Evolutionary conservation across 805 yeast genomes (phyloP).

Genomic region (Candida yuanshanica): DNA sequence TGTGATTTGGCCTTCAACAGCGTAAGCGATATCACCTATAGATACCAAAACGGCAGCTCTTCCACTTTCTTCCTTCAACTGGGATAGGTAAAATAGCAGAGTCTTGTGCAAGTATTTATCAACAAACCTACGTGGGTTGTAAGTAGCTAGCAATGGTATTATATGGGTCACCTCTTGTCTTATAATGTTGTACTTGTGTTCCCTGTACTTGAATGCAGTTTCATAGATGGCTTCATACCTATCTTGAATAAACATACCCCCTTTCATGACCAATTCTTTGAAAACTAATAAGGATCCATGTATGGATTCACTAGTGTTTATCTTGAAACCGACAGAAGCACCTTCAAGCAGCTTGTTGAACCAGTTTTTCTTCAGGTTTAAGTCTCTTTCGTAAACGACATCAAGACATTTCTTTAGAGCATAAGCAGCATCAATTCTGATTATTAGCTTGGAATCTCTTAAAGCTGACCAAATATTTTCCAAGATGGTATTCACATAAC

Average conservation of each 20-base stretch:
- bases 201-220: conserved; percentile 65
- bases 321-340: conserved; percentile 54
- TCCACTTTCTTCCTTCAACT: conserved; percentile 71
- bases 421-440: conserved; percentile 79
- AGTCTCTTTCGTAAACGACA: conserved; percentile 76
- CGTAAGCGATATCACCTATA: conserved; percentile 73
- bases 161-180: conserved; percentile 82
- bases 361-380: conserved; percentile 67
- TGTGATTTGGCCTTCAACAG: conserved; percentile 78
- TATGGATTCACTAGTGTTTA: conserved; percentile 57
- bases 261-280: conserved; percentile 66
- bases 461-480: conserved; percentile 85
- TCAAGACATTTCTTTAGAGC: conserved; percentile 73
- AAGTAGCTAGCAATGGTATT: conserved; percentile 76
- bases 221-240: conserved; percentile 76
- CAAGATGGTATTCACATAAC: conserved; percentile 70
- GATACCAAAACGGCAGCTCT: conserved; percentile 70
- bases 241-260: conserved; percentile 66
- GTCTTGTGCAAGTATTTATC: conserved; percentile 77
- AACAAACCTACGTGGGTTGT: conserved; percentile 69
- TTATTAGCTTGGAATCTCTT: conserved; percentile 67
- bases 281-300: conserved; percentile 85
- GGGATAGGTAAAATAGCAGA: conserved; percentile 68
- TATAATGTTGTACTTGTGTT: conserved; percentile 68
- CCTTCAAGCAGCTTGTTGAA: conserved; percentile 63